phyloP scores from a whole-genome alignment of 768 basidiomycete species.

The Lyophyllum atratum region DNA sequence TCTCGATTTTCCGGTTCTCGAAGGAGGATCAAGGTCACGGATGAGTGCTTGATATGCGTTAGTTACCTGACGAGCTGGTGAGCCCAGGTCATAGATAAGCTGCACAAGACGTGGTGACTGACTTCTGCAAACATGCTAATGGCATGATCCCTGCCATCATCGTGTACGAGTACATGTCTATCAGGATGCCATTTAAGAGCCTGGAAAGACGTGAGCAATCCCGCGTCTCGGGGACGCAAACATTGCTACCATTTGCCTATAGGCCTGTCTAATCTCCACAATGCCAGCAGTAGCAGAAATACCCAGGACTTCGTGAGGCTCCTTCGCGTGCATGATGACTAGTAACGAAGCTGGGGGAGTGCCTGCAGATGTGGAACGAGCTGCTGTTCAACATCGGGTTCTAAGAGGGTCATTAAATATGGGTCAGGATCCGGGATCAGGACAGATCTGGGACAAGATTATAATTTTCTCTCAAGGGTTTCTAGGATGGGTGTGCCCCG shows the following conservation, averaged over 20 bases:
- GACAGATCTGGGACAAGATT: conserved; percentile 9
- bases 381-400: neutral
- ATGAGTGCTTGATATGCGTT: conserved; percentile 57
- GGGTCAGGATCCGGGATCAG: conserved; percentile 9
- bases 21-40: conserved; percentile 34
- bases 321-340: conserved; percentile 35
- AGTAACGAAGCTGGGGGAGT: neutral
- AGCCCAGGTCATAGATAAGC: neutral
- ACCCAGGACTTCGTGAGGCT: conserved; percentile 46
- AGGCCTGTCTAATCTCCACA: conserved; percentile 46
- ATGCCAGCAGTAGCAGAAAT: conserved; percentile 45
- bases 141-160: conserved; percentile 50
- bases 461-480: conserved; percentile 8
- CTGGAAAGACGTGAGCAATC: conserved; percentile 26
- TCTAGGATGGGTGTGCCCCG: conserved; percentile 18
- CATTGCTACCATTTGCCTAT: conserved; percentile 57
- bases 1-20: conserved; percentile 11
- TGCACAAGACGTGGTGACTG: conserved; percentile 11
- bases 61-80: conserved; percentile 42
- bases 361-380: neutral
- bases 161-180: conserved; percentile 58
- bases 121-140: conserved; percentile 63
- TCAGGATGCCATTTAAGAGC: conserved; percentile 72
- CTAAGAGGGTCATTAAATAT: conserved; percentile 10
- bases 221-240: conserved; percentile 21